These are phyloP conservation scores for Trametes punicea DNA, from an alignment of 768 basidiomycete genomes.

Conservation along the genomic window DNA sequence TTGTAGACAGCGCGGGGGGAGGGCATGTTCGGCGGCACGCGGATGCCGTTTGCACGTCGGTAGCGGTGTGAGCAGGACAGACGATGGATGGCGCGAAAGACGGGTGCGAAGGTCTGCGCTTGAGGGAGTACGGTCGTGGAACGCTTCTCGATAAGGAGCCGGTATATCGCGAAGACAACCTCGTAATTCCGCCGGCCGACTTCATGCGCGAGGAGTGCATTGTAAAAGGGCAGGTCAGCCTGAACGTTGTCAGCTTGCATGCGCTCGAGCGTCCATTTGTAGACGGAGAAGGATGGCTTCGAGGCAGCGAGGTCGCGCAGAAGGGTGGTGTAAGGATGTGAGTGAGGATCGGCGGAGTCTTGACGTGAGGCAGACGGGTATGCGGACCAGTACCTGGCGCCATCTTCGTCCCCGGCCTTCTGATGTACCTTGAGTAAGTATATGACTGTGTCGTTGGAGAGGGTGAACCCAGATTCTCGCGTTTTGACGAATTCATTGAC, in stretches of 20 bases:
- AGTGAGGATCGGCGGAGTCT: conserved; percentile 27
- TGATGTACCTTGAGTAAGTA: conserved; percentile 28
- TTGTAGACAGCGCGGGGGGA: conserved; percentile 42
- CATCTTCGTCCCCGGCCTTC: conserved; percentile 31
- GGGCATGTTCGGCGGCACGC: conserved; percentile 24
- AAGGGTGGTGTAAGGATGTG: conserved; percentile 37
- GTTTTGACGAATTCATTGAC: conserved; percentile 13
- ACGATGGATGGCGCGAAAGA: conserved; percentile 36
- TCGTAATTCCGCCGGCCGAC: conserved; percentile 30
- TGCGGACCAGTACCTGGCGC: conserved; percentile 31
- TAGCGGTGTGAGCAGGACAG: conserved; percentile 13
- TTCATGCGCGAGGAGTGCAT: conserved; percentile 44
- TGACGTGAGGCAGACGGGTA: conserved; percentile 18
- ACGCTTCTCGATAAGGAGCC: conserved; percentile 35
- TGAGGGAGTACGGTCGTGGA: conserved; percentile 37
- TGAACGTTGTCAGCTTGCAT: conserved; percentile 38
- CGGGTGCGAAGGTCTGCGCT: conserved; percentile 40
- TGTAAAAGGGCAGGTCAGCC: conserved; percentile 44
- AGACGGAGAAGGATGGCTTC: conserved; percentile 23
- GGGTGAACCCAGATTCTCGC: conserved; percentile 4
- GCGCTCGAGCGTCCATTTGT: conserved; percentile 29
- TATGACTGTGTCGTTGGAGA: conserved; percentile 18
- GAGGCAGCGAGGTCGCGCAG: conserved; percentile 35
- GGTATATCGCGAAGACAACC: conserved; percentile 44
- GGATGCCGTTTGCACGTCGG: conserved; percentile 19